A percentile compares a stretch with the other conserved stretches of the same genome.
Conservation (phyloP, 2,329 filamentous ascomycete genomes). For the Ceratocystis papillata region DNA sequence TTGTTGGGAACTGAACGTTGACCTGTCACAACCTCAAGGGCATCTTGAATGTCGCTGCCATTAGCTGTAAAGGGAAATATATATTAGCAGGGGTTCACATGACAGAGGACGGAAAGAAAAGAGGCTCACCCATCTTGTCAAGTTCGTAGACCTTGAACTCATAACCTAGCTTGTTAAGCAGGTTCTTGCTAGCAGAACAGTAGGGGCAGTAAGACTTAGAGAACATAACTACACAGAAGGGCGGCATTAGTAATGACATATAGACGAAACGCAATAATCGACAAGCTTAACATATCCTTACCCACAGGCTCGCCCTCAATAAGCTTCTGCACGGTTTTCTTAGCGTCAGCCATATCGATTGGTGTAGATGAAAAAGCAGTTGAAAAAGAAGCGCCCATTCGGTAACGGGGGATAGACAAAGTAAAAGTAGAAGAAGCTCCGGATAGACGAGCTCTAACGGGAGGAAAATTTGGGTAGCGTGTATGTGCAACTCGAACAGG, state of each 20-base stretch:
- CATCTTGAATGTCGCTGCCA: slow-evolving; percentile 69
- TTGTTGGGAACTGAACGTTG: slow-evolving; percentile 93
- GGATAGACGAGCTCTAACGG: not conserved
- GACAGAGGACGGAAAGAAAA: not conserved
- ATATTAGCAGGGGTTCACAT: not conserved
- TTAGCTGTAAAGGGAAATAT: slow-evolving; percentile 49
- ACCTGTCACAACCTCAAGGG: slow-evolving; percentile 65
- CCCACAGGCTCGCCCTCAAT: slow-evolving; percentile 53
- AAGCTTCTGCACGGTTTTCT: slow-evolving; percentile 70
- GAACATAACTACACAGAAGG: slow-evolving; percentile 60
- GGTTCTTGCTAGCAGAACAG: slow-evolving; percentile 67
- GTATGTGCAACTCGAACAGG: not conserved
- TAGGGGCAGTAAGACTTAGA: slow-evolving; percentile 96
- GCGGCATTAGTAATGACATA: not conserved
- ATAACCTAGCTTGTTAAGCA: slow-evolving; percentile 58
- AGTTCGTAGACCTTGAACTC: slow-evolving; percentile 71
- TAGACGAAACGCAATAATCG: not conserved
- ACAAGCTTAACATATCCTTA: not conserved
- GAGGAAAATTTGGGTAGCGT: not conserved
- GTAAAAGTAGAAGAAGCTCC: not conserved
- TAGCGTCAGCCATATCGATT: slow-evolving; percentile 69
- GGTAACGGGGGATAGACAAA: slow-evolving; percentile 33
- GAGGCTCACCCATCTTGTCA: slow-evolving; percentile 58
- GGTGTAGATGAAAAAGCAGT: slow-evolving; percentile 40
- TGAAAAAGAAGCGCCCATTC: slow-evolving; percentile 22